Percentiles rank a stretch among this genome's conserved stretches.
These are phyloP conservation scores for Talaromyces thailandensis DNA, from an alignment of 495 filamentous ascomycete genomes.

Conservation along the genomic window DNA sequence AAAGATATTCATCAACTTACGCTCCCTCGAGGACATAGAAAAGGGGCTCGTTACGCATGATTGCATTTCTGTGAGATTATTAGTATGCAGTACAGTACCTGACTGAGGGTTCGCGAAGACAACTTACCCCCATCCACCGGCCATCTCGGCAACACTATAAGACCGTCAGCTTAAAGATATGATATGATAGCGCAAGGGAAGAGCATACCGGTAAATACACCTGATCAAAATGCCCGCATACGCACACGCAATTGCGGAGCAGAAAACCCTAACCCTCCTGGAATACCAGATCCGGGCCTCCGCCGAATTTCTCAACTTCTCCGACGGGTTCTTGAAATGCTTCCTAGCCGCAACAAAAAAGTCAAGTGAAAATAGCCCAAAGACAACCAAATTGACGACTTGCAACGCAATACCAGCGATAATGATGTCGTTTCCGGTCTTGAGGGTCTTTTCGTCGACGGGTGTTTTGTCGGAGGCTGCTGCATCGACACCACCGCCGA, in stretches of 20 bases:
- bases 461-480: constrained; percentile 22
- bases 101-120: not conserved
- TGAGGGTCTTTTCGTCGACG: constrained; percentile 5
- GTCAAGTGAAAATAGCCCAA: constrained; percentile 40
- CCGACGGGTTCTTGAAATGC: constrained; percentile 22
- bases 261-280: constrained; percentile 41
- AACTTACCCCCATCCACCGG: constrained; percentile 48
- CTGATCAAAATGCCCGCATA: constrained; percentile 53
- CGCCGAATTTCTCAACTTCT: constrained; percentile 18
- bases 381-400: constrained; percentile 52
- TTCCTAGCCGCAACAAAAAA: constrained; percentile 38
- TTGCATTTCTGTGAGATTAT: constrained; percentile 28
- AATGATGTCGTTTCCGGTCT: constrained; percentile 54
- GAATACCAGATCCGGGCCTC: constrained; percentile 11
- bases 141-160: constrained; percentile 54
- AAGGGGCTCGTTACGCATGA: constrained; percentile 58
- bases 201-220: constrained; percentile 55
- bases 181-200: not conserved
- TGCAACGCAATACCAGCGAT: constrained; percentile 66
- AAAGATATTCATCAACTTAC: constrained; percentile 23
- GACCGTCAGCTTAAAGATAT: not conserved
- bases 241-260: constrained; percentile 41
- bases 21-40: constrained; percentile 56
- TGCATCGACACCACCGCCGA: constrained; percentile 54
- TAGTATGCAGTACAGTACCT: not conserved